Evolutionary conservation across 1,284 basidiomycete species (phyloP).

Genomic region (Malassezia psittaci): DNA sequence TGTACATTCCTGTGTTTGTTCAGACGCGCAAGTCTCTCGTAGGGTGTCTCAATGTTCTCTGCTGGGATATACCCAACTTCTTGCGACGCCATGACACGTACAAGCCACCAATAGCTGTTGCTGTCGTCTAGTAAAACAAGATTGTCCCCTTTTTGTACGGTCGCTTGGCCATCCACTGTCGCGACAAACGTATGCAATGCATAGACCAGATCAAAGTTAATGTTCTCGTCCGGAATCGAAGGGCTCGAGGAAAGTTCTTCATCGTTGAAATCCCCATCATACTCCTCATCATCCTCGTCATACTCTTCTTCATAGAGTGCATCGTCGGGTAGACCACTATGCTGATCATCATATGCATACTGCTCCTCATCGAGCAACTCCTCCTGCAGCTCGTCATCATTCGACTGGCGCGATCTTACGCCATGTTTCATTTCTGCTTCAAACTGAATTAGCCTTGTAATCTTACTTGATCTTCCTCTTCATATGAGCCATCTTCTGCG

Average conservation of each 20-base stretch:
- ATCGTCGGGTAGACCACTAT: constrained; percentile 20
- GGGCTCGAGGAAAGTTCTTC: constrained; percentile 45
- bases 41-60: constrained; percentile 98
- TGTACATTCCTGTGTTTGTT: constrained; percentile 98
- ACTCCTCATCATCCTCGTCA: constrained; percentile 32
- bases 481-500: neutral
- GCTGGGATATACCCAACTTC: constrained; percentile 99
- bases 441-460: neutral
- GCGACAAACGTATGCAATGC: constrained; percentile 47
- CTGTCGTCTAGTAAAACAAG: constrained; percentile 47
- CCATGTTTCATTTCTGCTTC: neutral
- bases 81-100: constrained; percentile 53
- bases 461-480: neutral
- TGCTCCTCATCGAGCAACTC: neutral
- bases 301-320: constrained; percentile 25
- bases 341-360: constrained; percentile 14
- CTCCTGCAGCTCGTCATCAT: too few species aligned
- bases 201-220: constrained; percentile 48
- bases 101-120: constrained; percentile 48
- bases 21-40: constrained; percentile 82
- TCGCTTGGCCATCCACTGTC: constrained; percentile 46
- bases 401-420: neutral
- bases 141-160: constrained; percentile 47
- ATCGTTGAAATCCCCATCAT: constrained; percentile 24
- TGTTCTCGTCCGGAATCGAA: constrained; percentile 47